Base-by-base conservation (phyloP, 2,329 filamentous ascomycete species). In the Fusarium begoniae region DNA sequence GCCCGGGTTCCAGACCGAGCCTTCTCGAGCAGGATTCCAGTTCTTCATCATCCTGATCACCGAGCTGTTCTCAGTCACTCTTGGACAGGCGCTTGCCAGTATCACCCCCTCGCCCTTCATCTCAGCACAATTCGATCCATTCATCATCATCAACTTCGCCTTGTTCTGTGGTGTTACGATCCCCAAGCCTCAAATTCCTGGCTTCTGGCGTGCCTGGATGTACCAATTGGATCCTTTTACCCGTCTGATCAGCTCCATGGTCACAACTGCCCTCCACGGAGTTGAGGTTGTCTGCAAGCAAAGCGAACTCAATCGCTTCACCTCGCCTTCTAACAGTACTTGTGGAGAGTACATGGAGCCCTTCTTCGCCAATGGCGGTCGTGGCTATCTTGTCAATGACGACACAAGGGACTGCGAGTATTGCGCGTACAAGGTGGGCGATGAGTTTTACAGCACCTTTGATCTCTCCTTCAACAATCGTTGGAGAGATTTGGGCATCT, bases 131-230 rank as follows among this genome's bases (percentile, higher is more conserved):
- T 88, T 94, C 74, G 95, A 97, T 77, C 94, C 95, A 2, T 93
- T 95, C 80, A 85, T 96, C 80, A 91, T 95, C 82, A 93, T 96
- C 80, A 90, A 92, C 66, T 96, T 97, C 79, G 89, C 92, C 3
- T 88, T 97, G 30, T 97, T 97, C 89, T 97, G 94, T 78, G 94
- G 94, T 82, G 94, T 97, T 70, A 93, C 93, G 0, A 93, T 97
- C 57, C 92, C 94, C 0, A 89, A 91, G 47, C 89, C 91, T 0
- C 90, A 93, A 81, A 97, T 93, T 8, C 91, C 91, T 0, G 84
- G 87, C 3, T 93, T 93, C 84, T 94, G 92, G 92, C 97, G 83
- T 92, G 88, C 89, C 63, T 93, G 92, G 83, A 91, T 93, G 88
- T 93, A 92, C 80, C 86, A 89, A 40, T 83, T 90, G 14, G 89